phyloP scores from a whole-genome alignment of 768 basidiomycete genomes.

The Phaffia australis region DNA sequence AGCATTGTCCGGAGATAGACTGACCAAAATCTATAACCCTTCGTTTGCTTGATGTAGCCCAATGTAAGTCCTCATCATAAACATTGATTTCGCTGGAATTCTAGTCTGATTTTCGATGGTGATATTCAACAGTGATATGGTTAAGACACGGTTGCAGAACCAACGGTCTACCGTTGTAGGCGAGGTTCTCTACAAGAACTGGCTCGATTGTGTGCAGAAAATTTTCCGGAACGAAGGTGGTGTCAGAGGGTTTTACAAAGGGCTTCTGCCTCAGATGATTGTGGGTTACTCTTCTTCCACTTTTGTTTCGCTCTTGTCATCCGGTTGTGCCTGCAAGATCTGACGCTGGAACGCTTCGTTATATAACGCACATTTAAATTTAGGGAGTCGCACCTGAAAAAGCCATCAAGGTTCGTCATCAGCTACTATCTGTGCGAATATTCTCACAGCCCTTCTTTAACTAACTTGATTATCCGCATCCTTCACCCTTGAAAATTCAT shows the following conservation, averaged over 20 bases:
- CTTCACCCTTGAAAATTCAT: constrained; percentile 35
- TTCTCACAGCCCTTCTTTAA: not conserved
- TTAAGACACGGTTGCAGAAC: constrained; percentile 74
- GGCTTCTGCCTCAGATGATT: constrained; percentile 85
- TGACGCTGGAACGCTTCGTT: not conserved
- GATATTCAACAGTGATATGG: constrained; percentile 35
- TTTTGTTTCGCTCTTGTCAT: too few relatives aligned
- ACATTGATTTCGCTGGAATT: not conserved
- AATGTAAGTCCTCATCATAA: not conserved
- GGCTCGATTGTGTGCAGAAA: constrained; percentile 82
- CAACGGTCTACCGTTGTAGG: constrained; percentile 90
- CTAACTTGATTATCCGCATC: not conserved
- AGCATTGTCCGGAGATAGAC: not conserved
- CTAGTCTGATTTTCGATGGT: not conserved
- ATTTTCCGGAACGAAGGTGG: constrained; percentile 95
- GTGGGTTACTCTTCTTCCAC: constrained; percentile 41
- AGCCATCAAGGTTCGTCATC: constrained; percentile 42
- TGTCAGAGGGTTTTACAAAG: constrained; percentile 69
- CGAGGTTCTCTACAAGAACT: constrained; percentile 93
- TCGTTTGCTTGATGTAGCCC: constrained; percentile 45
- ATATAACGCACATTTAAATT: too few relatives aligned
- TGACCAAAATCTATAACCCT: not conserved
- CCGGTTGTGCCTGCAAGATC: not conserved
- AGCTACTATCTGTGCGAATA: not conserved
- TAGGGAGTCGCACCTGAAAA: constrained; percentile 94